Evolutionary conservation across 2,329 filamentous ascomycete genomes (phyloP).

Genomic region (Stemphylium vesicarium): DNA sequence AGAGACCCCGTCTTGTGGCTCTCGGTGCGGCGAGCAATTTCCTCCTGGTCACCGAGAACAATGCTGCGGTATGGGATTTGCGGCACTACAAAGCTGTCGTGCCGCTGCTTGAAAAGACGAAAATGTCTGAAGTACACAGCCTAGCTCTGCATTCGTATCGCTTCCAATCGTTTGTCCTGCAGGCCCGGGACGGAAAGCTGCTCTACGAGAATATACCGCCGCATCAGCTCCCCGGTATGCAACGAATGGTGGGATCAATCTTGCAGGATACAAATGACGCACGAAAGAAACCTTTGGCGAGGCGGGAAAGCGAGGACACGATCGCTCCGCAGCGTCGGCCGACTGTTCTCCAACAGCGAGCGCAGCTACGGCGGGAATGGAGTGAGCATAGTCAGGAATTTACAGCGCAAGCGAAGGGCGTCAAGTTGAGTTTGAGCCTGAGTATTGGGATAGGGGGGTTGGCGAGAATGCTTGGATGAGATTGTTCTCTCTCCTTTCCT

Average conservation of each 20-base stretch:
- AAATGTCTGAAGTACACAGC: constrained; percentile 28
- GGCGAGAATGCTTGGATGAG: constrained; percentile 29
- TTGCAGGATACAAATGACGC: constrained; percentile 23
- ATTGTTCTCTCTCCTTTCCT: background rate
- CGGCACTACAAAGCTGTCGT: constrained; percentile 28
- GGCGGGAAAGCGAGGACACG: constrained; percentile 9
- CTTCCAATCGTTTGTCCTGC: constrained; percentile 37
- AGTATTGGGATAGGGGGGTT: constrained; percentile 35
- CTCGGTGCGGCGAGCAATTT: constrained; percentile 40
- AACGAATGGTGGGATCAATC: constrained; percentile 27
- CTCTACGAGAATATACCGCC: constrained; percentile 36
- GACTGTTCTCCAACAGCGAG: constrained; percentile 29
- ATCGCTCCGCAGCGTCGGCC: constrained; percentile 12
- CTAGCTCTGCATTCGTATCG: constrained; percentile 41
- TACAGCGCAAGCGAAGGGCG: constrained; percentile 30
- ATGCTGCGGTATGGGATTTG: constrained; percentile 40
- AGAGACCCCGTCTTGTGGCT: constrained; percentile 41
- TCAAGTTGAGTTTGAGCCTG: constrained; percentile 41
- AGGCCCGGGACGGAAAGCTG: constrained; percentile 32
- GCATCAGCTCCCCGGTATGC: constrained; percentile 26
- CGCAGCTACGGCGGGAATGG: constrained; percentile 36
- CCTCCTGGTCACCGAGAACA: constrained; percentile 38
- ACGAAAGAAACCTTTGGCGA: constrained; percentile 6
- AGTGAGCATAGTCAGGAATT: constrained; percentile 33
- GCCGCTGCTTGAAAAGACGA: constrained; percentile 24